These are phyloP conservation scores for Paraglomus brasilianum DNA, from an alignment of 192 early-diverging fungal genomes.

Conservation along the genomic window DNA sequence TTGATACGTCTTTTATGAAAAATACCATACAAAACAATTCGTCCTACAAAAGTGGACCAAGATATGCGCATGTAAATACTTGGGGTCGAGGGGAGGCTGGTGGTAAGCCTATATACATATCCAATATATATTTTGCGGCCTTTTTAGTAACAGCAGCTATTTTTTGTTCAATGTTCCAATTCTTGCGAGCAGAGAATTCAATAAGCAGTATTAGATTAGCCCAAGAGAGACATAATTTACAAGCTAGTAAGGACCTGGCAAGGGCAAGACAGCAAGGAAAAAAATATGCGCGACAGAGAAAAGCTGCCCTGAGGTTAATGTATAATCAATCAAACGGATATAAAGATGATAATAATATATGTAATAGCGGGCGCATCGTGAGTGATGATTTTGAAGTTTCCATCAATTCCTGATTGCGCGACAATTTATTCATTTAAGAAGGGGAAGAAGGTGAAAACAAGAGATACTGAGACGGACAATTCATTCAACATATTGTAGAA, in stretches of 20 bases:
- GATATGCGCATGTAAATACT: conserved; percentile 26
- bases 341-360: conserved; percentile 6
- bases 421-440: too few relatives aligned
- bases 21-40: conserved; percentile 19
- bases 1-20: conserved; percentile 2
- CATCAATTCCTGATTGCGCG: too few relatives aligned
- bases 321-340: not conserved
- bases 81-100: conserved; percentile 15
- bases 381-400: too few relatives aligned
- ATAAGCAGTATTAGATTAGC: conserved; percentile 8
- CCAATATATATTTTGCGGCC: conserved; percentile 32
- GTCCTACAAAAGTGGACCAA: not conserved
- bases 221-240: conserved; percentile 33
- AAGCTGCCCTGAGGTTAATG: conserved; percentile 8
- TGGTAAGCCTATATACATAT: conserved; percentile 29
- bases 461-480: too few relatives aligned
- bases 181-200: conserved; percentile 6
- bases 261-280: conserved; percentile 14
- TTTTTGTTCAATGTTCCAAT: conserved; percentile 20
- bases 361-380: conserved; percentile 3
- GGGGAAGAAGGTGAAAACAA: too few relatives aligned
- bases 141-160: conserved; percentile 25
- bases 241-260: conserved; percentile 32
- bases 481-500: too few relatives aligned
- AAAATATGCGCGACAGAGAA: not conserved